Evolutionary conservation across 345 rosid species (phyloP), one percentile per base, ranked within the genome.

Genomic region (Bruguiera gymnorhiza): DNA sequence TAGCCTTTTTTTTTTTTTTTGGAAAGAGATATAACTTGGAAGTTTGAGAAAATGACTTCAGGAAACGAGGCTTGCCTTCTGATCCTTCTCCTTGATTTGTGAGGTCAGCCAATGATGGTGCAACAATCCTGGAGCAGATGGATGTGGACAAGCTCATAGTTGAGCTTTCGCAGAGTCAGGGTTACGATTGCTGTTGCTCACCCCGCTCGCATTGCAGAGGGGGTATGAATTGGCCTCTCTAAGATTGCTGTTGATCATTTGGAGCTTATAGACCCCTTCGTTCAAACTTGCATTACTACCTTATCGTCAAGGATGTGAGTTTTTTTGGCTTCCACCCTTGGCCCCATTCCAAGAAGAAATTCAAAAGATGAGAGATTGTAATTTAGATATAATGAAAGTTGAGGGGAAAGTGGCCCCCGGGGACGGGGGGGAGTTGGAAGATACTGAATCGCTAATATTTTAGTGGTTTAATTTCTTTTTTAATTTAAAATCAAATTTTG

Each of bases 171-270:
- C 73, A 89, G 62, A 95, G 99, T 75, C 98, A 90, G 86, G 98
- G 92, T 79, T 95, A 92, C 48, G 99, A 95, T 95, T 62, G 99
- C 97, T 66, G 99, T 92, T 80, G 99, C 97, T 75, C 99, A 95
- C 76, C 98, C 98, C 23, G 92, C 92, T 57, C 88, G 97, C 54
- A 59, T 95, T 62, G 99, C 99, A 7, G 97, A 95, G 29, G 75
- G 99, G 99, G 1, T 95, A 88, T 67, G 98, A 95, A 76, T 76
- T 80, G 83, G 97, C 98, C 70, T 95, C 70, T 95, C 97, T 34
- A 83, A 91, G 75, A 92, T 95, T 4, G 94, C 96, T 27, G 79
- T 85, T 67, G 96, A 90, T 8, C 89, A 95, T 81, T 73, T 95
- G 82, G 97, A 90, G 75, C 84, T 55, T 23, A 65, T 72, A 1